phyloP scores from a whole-genome alignment of 2,329 filamentous ascomycete genomes.

The Pseudogymnoascus pannorum region DNA sequence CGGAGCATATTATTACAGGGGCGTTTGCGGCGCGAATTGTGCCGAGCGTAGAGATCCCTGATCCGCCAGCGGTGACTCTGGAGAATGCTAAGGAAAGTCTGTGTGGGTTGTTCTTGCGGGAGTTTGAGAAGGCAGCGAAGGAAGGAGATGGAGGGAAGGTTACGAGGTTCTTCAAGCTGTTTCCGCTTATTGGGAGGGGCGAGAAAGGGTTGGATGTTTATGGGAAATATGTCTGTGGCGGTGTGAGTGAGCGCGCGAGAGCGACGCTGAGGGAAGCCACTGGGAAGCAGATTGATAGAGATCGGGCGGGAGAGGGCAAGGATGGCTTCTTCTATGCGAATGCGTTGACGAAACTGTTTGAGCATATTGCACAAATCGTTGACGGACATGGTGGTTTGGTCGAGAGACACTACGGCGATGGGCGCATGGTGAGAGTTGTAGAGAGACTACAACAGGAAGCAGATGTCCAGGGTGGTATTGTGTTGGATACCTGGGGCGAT shows the following conservation, averaged over 20 bases:
- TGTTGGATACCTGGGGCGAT: slow-evolving; percentile 92
- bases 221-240: slow-evolving; percentile 90
- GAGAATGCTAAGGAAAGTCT: slow-evolving; percentile 82
- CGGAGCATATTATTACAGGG: slow-evolving; percentile 70
- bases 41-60: slow-evolving; percentile 90
- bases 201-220: slow-evolving; percentile 92
- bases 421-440: slow-evolving; percentile 92
- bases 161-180: slow-evolving; percentile 95
- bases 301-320: slow-evolving; percentile 40
- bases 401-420: slow-evolving; percentile 84
- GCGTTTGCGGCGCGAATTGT: slow-evolving; percentile 88
- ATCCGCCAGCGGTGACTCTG: slow-evolving; percentile 79
- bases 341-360: slow-evolving; percentile 84
- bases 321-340: slow-evolving; percentile 90
- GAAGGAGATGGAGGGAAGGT: slow-evolving; percentile 85
- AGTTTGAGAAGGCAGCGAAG: slow-evolving; percentile 86
- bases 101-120: slow-evolving; percentile 81
- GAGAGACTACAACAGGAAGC: slow-evolving; percentile 89
- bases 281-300: slow-evolving; percentile 34
- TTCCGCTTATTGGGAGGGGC: slow-evolving; percentile 83
- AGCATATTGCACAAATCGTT: slow-evolving; percentile 95
- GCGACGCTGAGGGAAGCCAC: slow-evolving; percentile 66
- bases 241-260: slow-evolving; percentile 78
- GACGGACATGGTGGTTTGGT: slow-evolving; percentile 87
- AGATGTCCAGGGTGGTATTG: slow-evolving; percentile 91